These are phyloP conservation scores for Tricholoma saponaceum DNA, from an alignment of 768 basidiomycete species.

Conservation along the genomic window DNA sequence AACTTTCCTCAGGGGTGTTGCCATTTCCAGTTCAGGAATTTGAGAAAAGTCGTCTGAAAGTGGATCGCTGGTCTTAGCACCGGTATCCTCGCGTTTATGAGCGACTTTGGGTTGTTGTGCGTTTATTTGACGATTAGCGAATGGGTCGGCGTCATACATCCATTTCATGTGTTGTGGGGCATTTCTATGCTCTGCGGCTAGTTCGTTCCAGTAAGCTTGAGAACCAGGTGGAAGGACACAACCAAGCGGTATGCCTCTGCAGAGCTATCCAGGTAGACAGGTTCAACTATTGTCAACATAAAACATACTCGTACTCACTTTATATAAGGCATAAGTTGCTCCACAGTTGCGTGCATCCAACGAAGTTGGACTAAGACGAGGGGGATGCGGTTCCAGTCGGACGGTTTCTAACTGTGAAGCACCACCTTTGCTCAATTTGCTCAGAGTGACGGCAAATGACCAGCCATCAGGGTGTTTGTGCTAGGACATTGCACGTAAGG, in stretches of 20 bases:
- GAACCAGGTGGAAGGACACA: conserved; percentile 78
- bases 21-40: conserved; percentile 82
- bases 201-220: conserved; percentile 83
- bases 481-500: conserved; percentile 26
- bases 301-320: conserved; percentile 50
- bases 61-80: conserved; percentile 9
- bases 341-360: conserved; percentile 90
- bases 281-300: conserved; percentile 17
- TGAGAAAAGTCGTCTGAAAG: conserved; percentile 37
- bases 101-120: conserved; percentile 58
- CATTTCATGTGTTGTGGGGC: conserved; percentile 69
- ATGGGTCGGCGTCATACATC: conserved; percentile 90
- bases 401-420: conserved; percentile 65
- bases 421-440: conserved; percentile 64
- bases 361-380: conserved; percentile 60
- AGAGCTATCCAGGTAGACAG: conserved; percentile 47
- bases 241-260: conserved; percentile 70
- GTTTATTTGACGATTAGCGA: conserved; percentile 66
- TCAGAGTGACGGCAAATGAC: conserved; percentile 68
- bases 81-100: conserved; percentile 37
- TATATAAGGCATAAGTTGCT: conserved; percentile 82
- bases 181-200: conserved; percentile 66
- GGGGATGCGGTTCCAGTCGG: conserved; percentile 69
- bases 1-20: conserved; percentile 62
- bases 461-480: conserved; percentile 45